Percentiles rank a stretch among this genome's conserved stretches.
phyloP scores from a whole-genome alignment of 2,329 filamentous ascomycete genomes.

The Fusarium albidum region DNA sequence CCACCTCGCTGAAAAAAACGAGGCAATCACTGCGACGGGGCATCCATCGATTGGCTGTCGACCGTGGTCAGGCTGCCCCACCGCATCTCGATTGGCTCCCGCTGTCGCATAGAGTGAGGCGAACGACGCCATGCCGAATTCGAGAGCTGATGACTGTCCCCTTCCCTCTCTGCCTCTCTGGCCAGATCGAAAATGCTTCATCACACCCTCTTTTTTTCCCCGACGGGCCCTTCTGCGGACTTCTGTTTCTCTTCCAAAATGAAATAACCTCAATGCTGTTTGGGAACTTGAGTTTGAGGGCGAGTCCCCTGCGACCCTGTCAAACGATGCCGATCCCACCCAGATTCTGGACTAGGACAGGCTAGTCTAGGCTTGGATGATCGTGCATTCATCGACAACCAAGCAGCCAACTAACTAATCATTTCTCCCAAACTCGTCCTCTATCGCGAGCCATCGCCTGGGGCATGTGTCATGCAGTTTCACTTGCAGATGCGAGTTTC shows the following conservation, averaged over 20 bases:
- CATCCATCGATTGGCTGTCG: conserved; percentile 39
- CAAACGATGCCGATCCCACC: conserved; percentile 19
- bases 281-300: background rate
- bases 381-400: conserved; percentile 25
- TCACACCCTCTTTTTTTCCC: conserved; percentile 26
- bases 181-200: conserved; percentile 6
- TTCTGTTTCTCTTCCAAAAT: background rate
- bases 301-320: background rate
- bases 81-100: conserved; percentile 38
- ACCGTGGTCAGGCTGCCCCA: conserved; percentile 32
- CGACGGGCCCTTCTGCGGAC: no score
- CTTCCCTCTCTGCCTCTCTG: conserved; percentile 8
- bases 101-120: conserved; percentile 40
- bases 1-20: conserved; percentile 37
- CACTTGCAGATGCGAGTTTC: conserved; percentile 9
- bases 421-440: background rate
- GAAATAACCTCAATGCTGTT: conserved; percentile 29
- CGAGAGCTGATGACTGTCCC: conserved; percentile 15
- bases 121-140: conserved; percentile 25
- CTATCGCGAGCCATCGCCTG: conserved; percentile 25
- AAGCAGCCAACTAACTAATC: background rate
- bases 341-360: conserved; percentile 3
- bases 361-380: conserved; percentile 30
- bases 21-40: conserved; percentile 40
- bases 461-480: conserved; percentile 23